Evolutionary conservation across 495 filamentous ascomycete species (phyloP).

Genomic region (Usnea hakonensis): DNA sequence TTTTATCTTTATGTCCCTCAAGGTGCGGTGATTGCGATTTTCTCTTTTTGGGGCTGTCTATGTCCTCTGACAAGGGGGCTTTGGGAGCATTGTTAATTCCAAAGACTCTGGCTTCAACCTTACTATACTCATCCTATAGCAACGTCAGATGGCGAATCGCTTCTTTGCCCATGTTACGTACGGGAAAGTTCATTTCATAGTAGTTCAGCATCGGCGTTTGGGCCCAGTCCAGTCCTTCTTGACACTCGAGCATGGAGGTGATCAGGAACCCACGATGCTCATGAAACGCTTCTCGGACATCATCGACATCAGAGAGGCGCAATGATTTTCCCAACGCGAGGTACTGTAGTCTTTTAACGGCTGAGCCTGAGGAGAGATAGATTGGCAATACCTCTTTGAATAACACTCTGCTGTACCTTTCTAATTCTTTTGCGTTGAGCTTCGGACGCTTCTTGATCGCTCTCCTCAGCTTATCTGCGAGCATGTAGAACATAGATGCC

Average conservation of each 20-base stretch:
- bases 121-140: slow-evolving; percentile 37
- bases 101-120: slow-evolving; percentile 27
- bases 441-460: slow-evolving; percentile 14
- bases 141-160: slow-evolving; percentile 11
- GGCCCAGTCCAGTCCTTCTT: slow-evolving; percentile 49
- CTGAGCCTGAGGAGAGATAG: slow-evolving; percentile 10
- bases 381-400: slow-evolving; percentile 24
- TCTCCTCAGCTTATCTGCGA: slow-evolving; percentile 43
- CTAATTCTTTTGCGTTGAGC: slow-evolving; percentile 12
- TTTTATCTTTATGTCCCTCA: slow-evolving; percentile 6
- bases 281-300: slow-evolving; percentile 45
- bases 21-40: slow-evolving; percentile 14
- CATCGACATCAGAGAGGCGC: slow-evolving; percentile 37
- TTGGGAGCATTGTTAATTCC: not conserved
- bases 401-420: slow-evolving; percentile 10
- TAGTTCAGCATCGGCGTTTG: slow-evolving; percentile 47
- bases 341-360: slow-evolving; percentile 30
- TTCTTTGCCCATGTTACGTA: slow-evolving; percentile 18
- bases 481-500: slow-evolving; percentile 60
- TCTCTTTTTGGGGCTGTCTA: slow-evolving; percentile 15
- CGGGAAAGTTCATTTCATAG: slow-evolving; percentile 44
- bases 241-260: slow-evolving; percentile 49
- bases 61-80: not conserved
- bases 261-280: slow-evolving; percentile 50
- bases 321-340: slow-evolving; percentile 23